phyloP scores from a whole-genome alignment of 1,284 basidiomycete species.

The Violaceomyces palustris region DNA sequence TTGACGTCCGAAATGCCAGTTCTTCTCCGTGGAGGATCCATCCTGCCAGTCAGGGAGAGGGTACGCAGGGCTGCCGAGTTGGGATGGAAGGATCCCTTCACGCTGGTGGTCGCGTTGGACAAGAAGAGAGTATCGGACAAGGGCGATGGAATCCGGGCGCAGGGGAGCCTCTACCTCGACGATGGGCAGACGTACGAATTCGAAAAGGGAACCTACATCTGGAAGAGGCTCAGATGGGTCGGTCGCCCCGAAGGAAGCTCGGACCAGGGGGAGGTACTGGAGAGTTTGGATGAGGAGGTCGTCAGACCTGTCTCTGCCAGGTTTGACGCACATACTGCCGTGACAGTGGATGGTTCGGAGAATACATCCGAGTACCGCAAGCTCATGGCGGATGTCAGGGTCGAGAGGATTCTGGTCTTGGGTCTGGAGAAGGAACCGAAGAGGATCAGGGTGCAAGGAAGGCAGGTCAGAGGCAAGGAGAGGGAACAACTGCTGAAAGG shows the following conservation, averaged over 20 bases:
- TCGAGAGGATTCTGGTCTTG: slow-evolving; percentile 46
- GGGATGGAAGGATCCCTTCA: slow-evolving; percentile 90
- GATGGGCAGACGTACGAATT: slow-evolving; percentile 84
- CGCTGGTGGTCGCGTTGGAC: slow-evolving; percentile 75
- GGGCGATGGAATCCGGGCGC: slow-evolving; percentile 55
- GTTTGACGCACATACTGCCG: no score
- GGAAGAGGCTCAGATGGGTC: slow-evolving; percentile 38
- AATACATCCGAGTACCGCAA: slow-evolving; percentile 41
- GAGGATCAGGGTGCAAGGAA: slow-evolving; percentile 14
- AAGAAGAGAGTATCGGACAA: slow-evolving; percentile 49
- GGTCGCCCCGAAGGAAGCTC: slow-evolving; percentile 1
- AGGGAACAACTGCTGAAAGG: not conserved
- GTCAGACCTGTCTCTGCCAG: slow-evolving; percentile 10
- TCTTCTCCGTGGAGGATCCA: slow-evolving; percentile 84
- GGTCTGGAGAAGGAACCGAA: slow-evolving; percentile 34
- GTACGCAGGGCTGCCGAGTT: slow-evolving; percentile 77
- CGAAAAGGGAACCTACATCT: slow-evolving; percentile 73
- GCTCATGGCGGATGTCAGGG: slow-evolving; percentile 34
- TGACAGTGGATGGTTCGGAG: no score
- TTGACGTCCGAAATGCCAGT: slow-evolving; percentile 67
- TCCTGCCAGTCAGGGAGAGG: slow-evolving; percentile 79
- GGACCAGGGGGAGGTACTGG: slow-evolving; percentile 9
- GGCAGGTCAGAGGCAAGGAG: slow-evolving; percentile 7
- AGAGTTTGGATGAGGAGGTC: slow-evolving; percentile 16
- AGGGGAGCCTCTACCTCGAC: slow-evolving; percentile 87